Evolutionary conservation across 192 early-diverging fungal species (phyloP).

Genomic region (Coemansia sp.): DNA sequence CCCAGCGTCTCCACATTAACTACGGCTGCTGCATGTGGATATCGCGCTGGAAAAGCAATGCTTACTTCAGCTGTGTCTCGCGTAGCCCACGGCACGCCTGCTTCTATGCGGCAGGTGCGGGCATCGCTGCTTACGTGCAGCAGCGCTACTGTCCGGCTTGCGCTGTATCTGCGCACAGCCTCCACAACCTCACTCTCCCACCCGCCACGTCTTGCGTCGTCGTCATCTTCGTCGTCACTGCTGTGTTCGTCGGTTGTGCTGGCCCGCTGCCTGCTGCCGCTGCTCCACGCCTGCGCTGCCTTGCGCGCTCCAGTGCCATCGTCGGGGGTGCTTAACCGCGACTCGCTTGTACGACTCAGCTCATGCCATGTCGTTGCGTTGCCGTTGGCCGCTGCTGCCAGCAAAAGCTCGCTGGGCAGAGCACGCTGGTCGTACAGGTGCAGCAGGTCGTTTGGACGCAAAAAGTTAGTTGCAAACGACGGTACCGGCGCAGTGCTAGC

Average conservation of each 20-base stretch:
- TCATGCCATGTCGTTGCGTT: constrained; percentile 5
- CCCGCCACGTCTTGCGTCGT: not conserved
- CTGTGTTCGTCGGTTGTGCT: constrained; percentile 38
- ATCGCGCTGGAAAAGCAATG: constrained; percentile 22
- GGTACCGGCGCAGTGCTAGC: constrained; percentile 1
- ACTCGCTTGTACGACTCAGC: not conserved
- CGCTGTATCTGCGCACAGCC: constrained; percentile 21
- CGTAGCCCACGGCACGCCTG: constrained; percentile 36
- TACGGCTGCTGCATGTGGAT: constrained; percentile 16
- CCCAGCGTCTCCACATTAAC: constrained; percentile 11
- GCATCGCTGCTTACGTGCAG: constrained; percentile 3
- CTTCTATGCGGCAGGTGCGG: constrained; percentile 16
- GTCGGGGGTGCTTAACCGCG: constrained; percentile 11
- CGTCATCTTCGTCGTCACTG: constrained; percentile 46
- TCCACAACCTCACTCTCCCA: constrained; percentile 12
- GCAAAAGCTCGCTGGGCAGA: constrained; percentile 26
- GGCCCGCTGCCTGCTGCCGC: not conserved
- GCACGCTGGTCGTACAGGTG: constrained; percentile 20
- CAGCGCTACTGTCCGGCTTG: constrained; percentile 10
- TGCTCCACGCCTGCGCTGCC: not conserved
- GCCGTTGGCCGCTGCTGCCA: constrained; percentile 10
- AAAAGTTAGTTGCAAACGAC: constrained; percentile 45
- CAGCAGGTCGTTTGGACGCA: constrained; percentile 41
- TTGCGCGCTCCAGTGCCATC: not conserved
- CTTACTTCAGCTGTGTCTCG: constrained; percentile 21